These are phyloP conservation scores for Gentiana macrophylla DNA, from an alignment of 257 asterid genomes.

Conservation along the genomic window DNA sequence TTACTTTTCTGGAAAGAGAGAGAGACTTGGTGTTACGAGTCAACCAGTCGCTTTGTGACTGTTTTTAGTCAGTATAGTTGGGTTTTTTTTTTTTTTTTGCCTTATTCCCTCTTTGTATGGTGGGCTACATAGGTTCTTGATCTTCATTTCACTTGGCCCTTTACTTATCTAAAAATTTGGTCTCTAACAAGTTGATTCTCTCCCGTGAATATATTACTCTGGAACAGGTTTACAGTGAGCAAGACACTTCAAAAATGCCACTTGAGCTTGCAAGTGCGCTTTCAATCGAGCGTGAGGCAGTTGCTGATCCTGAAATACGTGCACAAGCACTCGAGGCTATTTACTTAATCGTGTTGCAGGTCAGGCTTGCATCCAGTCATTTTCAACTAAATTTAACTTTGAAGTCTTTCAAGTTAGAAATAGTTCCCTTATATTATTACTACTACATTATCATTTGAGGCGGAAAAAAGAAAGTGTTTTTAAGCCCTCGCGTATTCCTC, in stretches of 20 bases:
- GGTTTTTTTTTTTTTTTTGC: too few species aligned
- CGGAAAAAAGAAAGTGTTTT: background rate
- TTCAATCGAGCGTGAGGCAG: constrained; percentile 83
- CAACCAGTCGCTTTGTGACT: too few species aligned
- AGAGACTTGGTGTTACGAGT: too few species aligned
- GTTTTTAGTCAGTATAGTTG: too few species aligned
- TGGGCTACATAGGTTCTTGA: too few species aligned
- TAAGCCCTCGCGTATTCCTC: background rate
- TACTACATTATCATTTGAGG: too few species aligned
- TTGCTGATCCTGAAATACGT: constrained; percentile 68
- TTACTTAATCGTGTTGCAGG: constrained; percentile 76
- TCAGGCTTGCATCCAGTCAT: constrained; percentile 13
- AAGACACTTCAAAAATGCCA: constrained; percentile 88
- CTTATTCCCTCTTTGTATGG: too few species aligned
- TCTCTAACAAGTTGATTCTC: background rate
- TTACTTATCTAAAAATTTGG: too few species aligned
- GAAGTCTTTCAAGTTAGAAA: too few species aligned
- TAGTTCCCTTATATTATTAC: too few species aligned
- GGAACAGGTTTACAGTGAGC: constrained; percentile 55
- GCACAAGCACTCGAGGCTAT: constrained; percentile 73
- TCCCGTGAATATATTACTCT: constrained; percentile 5
- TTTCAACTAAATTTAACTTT: background rate
- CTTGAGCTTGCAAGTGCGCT: constrained; percentile 87
- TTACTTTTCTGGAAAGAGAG: too few species aligned
- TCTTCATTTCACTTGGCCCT: too few species aligned